phyloP scores from a whole-genome alignment of 148 eudicot genomes.

The Silene latifolia region DNA sequence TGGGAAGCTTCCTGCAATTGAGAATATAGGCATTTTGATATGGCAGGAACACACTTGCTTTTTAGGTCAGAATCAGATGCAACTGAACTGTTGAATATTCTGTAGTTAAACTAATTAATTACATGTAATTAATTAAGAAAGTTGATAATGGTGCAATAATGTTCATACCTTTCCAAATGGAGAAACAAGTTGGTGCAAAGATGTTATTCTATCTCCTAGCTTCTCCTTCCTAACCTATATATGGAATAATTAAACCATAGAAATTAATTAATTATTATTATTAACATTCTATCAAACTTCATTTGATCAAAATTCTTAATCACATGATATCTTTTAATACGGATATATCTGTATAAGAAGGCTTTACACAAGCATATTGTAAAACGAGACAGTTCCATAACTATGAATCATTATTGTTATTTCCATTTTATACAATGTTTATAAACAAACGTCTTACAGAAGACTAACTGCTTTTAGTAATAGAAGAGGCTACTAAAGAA shows the following conservation, averaged over 20 bases:
- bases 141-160: too few species aligned
- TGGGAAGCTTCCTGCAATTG: not conserved
- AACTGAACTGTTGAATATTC: not conserved
- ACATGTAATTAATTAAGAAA: not conserved
- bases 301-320: too few species aligned
- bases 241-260: not conserved
- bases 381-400: too few species aligned
- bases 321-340: too few species aligned
- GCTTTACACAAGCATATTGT: not conserved
- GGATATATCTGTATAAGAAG: too few species aligned
- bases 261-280: not conserved
- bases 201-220: conserved; percentile 66
- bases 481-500: not conserved
- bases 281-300: not conserved
- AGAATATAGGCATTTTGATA: not conserved
- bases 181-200: conserved; percentile 67
- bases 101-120: not conserved
- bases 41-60: not conserved
- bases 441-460: too few species aligned
- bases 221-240: conserved; percentile 69
- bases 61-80: conserved; percentile 3
- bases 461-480: too few species aligned
- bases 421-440: too few species aligned
- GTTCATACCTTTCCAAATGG: conserved; percentile 68
- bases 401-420: too few species aligned